Conservation (phyloP, 768 basidiomycete species). For the Phanerodontia chrysosporium region DNA sequence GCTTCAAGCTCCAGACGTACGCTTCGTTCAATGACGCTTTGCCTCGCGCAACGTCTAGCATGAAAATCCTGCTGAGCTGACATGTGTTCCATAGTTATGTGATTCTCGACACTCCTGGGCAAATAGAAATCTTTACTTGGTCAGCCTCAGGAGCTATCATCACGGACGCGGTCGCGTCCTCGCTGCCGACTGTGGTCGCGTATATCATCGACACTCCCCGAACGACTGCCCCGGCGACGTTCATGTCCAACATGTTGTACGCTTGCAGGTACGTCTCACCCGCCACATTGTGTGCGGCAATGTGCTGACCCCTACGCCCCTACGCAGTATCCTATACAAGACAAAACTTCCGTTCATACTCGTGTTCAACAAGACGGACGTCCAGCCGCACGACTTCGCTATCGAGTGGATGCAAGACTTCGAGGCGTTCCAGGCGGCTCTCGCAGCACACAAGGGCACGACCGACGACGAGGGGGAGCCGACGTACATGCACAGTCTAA, state of each 20-base stretch:
- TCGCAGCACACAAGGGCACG: slow-evolving; percentile 65
- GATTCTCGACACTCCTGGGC: slow-evolving; percentile 94
- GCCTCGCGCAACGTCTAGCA: too few relatives aligned
- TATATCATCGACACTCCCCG: slow-evolving; percentile 98
- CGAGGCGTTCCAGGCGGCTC: slow-evolving; percentile 87
- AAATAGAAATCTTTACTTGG: slow-evolving; percentile 99
- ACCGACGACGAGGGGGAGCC: slow-evolving; percentile 84
- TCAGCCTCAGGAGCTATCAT: slow-evolving; percentile 98
- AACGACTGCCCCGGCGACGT: slow-evolving; percentile 91
- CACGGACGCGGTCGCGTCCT: slow-evolving; percentile 92
- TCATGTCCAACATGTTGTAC: slow-evolving; percentile 99
- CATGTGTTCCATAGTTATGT: slow-evolving; percentile 59
- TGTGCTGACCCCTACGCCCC: not conserved
- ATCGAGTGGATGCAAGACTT: slow-evolving; percentile 99
- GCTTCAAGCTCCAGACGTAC: too few relatives aligned
- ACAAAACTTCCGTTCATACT: slow-evolving; percentile 95
- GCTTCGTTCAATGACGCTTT: too few relatives aligned
- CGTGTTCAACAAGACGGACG: slow-evolving; percentile 98
- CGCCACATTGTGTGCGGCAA: not conserved
- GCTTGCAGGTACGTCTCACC: slow-evolving; percentile 74
- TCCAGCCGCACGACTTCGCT: slow-evolving; percentile 85
- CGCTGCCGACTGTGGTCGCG: slow-evolving; percentile 91
- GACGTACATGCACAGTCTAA: slow-evolving; percentile 96
- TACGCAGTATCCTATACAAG: slow-evolving; percentile 87
- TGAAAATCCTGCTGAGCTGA: not conserved